Conservation (phyloP, 2,329 filamentous ascomycete species). For the Talaromyces rugulosus region DNA sequence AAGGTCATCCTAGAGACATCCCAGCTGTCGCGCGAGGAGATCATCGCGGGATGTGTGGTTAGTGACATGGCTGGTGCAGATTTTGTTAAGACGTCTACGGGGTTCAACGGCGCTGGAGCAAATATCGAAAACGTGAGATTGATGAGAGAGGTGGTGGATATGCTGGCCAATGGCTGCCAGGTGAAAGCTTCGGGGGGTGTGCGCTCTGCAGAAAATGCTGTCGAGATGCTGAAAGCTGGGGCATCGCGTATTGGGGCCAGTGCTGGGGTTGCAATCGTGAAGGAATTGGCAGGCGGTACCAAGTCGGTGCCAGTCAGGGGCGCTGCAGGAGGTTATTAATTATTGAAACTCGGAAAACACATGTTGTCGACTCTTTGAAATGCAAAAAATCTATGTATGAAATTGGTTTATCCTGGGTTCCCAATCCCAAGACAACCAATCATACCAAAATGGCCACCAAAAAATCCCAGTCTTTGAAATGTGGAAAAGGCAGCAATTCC, state of each 20-base stretch:
- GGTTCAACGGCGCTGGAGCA: conserved; percentile 55
- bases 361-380: background rate
- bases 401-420: background rate
- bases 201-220: conserved; percentile 46
- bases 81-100: conserved; percentile 59
- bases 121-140: conserved; percentile 49
- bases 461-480: background rate
- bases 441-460: background rate
- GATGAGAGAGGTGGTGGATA: conserved; percentile 49
- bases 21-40: conserved; percentile 45
- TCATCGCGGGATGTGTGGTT: conserved; percentile 52
- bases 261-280: conserved; percentile 53
- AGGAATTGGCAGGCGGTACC: conserved; percentile 31
- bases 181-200: conserved; percentile 60
- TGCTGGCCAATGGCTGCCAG: conserved; percentile 39
- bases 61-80: conserved; percentile 52
- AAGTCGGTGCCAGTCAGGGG: conserved; percentile 12
- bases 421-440: background rate
- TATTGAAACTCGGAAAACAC: background rate
- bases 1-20: conserved; percentile 60
- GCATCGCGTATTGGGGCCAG: conserved; percentile 56
- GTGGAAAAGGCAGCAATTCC: background rate
- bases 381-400: background rate
- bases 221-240: conserved; percentile 54
- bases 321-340: conserved; percentile 16